Conservation (phyloP, 345 rosid species). For the Eucalyptus victrix region DNA sequence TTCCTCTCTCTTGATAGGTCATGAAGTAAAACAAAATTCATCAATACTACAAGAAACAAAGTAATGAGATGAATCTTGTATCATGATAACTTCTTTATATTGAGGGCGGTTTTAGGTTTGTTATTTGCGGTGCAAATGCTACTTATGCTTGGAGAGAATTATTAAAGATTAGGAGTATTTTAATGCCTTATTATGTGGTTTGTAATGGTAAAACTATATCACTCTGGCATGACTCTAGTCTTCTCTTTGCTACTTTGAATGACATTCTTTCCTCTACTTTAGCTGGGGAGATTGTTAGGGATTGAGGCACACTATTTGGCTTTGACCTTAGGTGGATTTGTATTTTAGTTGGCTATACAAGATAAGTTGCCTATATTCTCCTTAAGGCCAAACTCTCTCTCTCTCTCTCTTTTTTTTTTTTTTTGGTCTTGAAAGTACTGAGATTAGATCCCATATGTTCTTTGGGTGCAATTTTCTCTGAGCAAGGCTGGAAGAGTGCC, state of each 20-base stretch:
- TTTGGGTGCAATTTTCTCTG: neutral
- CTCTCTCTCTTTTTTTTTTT: too few relatives aligned
- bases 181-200: neutral
- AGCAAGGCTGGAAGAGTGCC: neutral
- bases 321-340: neutral
- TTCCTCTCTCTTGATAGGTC: too few relatives aligned
- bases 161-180: too few relatives aligned
- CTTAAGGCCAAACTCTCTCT: too few relatives aligned
- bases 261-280: neutral
- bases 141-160: neutral
- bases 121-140: neutral
- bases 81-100: too few relatives aligned
- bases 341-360: too few relatives aligned
- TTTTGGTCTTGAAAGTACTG: too few relatives aligned
- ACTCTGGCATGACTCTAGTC: neutral
- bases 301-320: neutral
- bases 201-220: neutral
- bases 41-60: too few relatives aligned
- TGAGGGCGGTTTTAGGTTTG: too few relatives aligned
- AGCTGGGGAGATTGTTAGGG: neutral
- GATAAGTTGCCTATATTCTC: too few relatives aligned
- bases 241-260: neutral
- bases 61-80: too few relatives aligned
- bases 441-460: neutral
- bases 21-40: too few relatives aligned